A percentile compares a stretch with the other conserved stretches of the same genome.
Evolutionary conservation across 441 rosid genomes (phyloP).

Genomic region (Eutrema salsugineum): DNA sequence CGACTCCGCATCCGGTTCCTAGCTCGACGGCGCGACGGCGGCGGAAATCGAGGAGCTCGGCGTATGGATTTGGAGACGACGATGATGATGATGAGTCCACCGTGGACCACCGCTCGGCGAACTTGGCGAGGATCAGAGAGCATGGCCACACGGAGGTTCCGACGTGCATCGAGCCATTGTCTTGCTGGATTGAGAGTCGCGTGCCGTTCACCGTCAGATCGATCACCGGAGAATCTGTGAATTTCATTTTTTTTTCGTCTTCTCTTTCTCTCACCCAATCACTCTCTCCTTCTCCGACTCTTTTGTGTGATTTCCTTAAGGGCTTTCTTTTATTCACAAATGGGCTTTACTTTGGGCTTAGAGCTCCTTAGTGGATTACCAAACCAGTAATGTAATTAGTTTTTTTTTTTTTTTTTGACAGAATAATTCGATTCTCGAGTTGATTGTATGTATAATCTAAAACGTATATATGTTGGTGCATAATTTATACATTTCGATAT

Average conservation of each 20-base stretch:
- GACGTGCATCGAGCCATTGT: constrained; percentile 82
- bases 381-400: background rate
- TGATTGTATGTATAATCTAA: too few relatives aligned
- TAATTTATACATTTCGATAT: too few relatives aligned
- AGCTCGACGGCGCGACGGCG: constrained; percentile 76
- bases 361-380: background rate
- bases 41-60: constrained; percentile 59
- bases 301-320: background rate
- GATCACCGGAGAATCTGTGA: constrained; percentile 79
- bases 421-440: too few relatives aligned
- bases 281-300: background rate
- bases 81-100: constrained; percentile 15
- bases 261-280: too few relatives aligned
- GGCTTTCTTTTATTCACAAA: background rate
- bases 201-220: constrained; percentile 60
- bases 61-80: constrained; percentile 44
- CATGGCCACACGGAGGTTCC: constrained; percentile 94
- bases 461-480: too few relatives aligned
- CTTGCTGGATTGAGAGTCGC: constrained; percentile 68
- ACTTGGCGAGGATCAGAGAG: constrained; percentile 80
- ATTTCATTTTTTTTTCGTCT: constrained; percentile 45
- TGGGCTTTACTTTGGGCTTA: constrained; percentile 25
- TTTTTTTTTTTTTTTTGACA: background rate
- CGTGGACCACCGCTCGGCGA: constrained; percentile 79
- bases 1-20: constrained; percentile 76